Percentiles rank a stretch among this genome's conserved stretches.
phyloP scores from a whole-genome alignment of 2,329 filamentous ascomycete genomes.

The Xylaria sp. region DNA sequence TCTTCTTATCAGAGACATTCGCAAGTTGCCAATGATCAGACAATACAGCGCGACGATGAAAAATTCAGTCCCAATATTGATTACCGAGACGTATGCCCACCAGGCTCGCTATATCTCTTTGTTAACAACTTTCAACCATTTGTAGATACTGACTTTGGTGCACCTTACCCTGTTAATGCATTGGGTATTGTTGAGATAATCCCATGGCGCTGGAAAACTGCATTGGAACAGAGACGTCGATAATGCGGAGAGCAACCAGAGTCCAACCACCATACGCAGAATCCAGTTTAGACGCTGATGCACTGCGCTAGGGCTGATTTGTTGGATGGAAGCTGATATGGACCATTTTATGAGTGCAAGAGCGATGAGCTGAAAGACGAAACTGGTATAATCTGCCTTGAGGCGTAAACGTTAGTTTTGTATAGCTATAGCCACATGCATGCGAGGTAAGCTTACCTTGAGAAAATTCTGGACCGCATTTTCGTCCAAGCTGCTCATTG shows the following conservation, averaged over 20 bases:
- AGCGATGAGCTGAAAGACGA: slow-evolving; percentile 38
- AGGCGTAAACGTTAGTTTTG: slow-evolving; percentile 9
- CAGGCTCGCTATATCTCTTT: slow-evolving; percentile 29
- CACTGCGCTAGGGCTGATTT: slow-evolving; percentile 34
- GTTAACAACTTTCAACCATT: neutral
- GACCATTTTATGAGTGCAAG: slow-evolving; percentile 43
- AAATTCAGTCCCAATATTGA: slow-evolving; percentile 36
- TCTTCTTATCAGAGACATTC: slow-evolving; percentile 30
- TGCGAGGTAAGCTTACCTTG: slow-evolving; percentile 23
- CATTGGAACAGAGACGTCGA: slow-evolving; percentile 41
- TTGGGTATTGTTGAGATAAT: slow-evolving; percentile 35
- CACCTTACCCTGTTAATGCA: slow-evolving; percentile 39
- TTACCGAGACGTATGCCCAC: slow-evolving; percentile 33
- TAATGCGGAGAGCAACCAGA: slow-evolving; percentile 36
- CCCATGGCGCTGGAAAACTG: slow-evolving; percentile 39
- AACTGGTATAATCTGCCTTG: slow-evolving; percentile 42
- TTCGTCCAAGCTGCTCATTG: slow-evolving; percentile 25
- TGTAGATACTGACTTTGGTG: no score
- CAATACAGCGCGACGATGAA: slow-evolving; percentile 35
- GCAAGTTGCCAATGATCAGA: slow-evolving; percentile 32
- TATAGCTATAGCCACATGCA: neutral
- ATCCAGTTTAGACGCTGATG: slow-evolving; percentile 34
- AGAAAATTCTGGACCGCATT: slow-evolving; percentile 33
- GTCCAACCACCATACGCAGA: slow-evolving; percentile 33
- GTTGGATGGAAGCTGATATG: slow-evolving; percentile 37